These are phyloP conservation scores for Salvia splendens DNA, from an alignment of 257 asterid genomes.

Conservation along the genomic window DNA sequence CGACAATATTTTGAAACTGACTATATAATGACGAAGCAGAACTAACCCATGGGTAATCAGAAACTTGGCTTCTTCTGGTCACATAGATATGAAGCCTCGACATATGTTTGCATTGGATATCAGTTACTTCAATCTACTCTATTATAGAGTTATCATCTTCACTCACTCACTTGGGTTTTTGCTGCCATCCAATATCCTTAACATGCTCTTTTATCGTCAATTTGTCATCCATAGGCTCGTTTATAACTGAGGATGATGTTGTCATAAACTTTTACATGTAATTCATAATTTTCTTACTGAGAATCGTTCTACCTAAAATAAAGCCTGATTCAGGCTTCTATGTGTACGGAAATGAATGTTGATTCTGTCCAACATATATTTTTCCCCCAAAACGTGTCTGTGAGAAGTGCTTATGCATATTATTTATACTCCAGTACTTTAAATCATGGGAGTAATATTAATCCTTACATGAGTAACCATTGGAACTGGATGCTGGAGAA, in stretches of 20 bases:
- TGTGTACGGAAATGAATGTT: neutral
- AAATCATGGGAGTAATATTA: neutral
- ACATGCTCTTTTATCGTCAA: neutral
- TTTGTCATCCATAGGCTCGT: neutral
- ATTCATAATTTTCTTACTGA: neutral
- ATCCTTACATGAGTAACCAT: constrained; percentile 9
- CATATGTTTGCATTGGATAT: no score
- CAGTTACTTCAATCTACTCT: neutral
- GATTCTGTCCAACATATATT: neutral
- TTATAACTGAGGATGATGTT: neutral
- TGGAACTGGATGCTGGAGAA: neutral
- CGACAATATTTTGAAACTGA: no score
- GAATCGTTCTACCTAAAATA: neutral
- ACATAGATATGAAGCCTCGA: no score
- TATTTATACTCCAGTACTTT: constrained; percentile 1
- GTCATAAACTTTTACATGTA: neutral
- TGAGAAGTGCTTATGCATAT: neutral
- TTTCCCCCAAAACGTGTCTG: neutral
- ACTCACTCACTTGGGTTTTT: neutral
- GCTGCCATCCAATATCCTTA: neutral
- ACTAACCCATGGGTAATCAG: no score
- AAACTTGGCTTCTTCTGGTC: no score
- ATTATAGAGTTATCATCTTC: neutral
- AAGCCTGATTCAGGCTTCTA: neutral
- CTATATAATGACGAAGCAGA: no score